Evolutionary conservation across 2,329 filamentous ascomycete genomes (phyloP).

Genomic region (Akanthomyces uredinophilus): DNA sequence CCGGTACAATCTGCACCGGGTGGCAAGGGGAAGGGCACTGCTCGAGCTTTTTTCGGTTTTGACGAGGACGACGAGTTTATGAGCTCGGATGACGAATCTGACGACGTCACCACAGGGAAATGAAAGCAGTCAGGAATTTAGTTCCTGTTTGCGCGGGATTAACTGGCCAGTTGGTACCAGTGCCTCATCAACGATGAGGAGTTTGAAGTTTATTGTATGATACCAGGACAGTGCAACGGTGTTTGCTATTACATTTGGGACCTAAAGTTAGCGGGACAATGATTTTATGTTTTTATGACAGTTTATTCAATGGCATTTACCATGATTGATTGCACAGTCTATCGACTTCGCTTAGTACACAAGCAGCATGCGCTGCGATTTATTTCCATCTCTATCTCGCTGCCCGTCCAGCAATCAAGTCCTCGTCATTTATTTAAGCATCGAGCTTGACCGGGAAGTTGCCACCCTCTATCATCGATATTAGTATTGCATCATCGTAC

Average conservation of each 20-base stretch:
- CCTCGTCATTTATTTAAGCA: slow-evolving; percentile 35
- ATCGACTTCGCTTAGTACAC: slow-evolving; percentile 33
- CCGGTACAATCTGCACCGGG: slow-evolving; percentile 37
- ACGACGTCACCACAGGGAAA: slow-evolving; percentile 22
- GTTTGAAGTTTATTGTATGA: neutral
- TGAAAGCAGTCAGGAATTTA: neutral
- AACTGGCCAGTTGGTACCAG: neutral
- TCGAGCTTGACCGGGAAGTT: slow-evolving; percentile 65
- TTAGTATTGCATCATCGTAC: slow-evolving; percentile 24
- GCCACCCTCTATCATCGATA: slow-evolving; percentile 50
- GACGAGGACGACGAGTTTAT: slow-evolving; percentile 74
- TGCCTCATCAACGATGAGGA: neutral
- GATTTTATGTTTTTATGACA: neutral
- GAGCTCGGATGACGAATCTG: slow-evolving; percentile 60
- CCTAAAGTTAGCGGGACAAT: slow-evolving; percentile 7
- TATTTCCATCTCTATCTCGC: slow-evolving; percentile 22
- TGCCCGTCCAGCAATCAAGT: slow-evolving; percentile 18
- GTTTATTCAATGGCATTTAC: slow-evolving; percentile 12
- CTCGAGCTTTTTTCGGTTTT: slow-evolving; percentile 64
- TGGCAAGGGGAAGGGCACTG: slow-evolving; percentile 33
- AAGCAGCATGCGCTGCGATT: slow-evolving; percentile 30
- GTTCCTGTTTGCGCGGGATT: neutral
- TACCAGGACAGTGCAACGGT: neutral
- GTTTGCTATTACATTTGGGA: neutral
- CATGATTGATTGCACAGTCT: slow-evolving; percentile 22